Conservation (phyloP, 129 eudicot species). For the Deinandra increscens region DNA sequence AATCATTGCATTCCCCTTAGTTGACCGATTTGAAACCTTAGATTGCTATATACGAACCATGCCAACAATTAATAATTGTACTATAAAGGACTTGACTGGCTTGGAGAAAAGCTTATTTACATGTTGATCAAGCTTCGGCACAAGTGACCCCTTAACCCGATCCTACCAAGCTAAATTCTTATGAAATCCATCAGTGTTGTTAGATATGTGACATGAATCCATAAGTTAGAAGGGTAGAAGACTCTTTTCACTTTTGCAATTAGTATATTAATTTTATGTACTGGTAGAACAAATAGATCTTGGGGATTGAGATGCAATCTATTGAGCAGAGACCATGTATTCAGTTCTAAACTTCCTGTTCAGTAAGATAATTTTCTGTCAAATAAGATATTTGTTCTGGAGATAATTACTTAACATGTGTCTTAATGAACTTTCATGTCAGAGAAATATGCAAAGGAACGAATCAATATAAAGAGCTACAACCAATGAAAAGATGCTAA, state of each 20-base stretch:
- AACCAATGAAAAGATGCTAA: neutral
- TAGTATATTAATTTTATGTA: neutral
- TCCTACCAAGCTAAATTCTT: neutral
- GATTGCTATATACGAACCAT: neutral
- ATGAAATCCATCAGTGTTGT: neutral
- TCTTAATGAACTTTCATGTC: neutral
- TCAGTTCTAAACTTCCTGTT: neutral
- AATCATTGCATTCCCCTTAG: no score
- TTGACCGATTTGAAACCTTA: no score
- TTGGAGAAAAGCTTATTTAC: no score
- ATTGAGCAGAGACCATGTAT: neutral
- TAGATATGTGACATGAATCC: neutral
- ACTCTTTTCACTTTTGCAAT: neutral
- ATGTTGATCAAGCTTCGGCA: neutral
- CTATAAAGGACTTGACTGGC: no score
- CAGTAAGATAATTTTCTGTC: neutral
- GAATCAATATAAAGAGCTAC: neutral
- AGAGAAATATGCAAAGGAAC: constrained; percentile 6
- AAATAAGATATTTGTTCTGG: neutral
- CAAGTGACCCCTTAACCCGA: neutral
- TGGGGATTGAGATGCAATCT: neutral
- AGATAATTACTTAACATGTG: neutral
- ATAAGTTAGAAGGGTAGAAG: neutral
- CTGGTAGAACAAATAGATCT: neutral
- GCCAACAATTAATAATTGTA: neutral